Percentiles rank a stretch among this genome's conserved stretches.
These are phyloP conservation scores for Penicillium lividum DNA, from an alignment of 495 filamentous ascomycete species.

Conservation along the genomic window DNA sequence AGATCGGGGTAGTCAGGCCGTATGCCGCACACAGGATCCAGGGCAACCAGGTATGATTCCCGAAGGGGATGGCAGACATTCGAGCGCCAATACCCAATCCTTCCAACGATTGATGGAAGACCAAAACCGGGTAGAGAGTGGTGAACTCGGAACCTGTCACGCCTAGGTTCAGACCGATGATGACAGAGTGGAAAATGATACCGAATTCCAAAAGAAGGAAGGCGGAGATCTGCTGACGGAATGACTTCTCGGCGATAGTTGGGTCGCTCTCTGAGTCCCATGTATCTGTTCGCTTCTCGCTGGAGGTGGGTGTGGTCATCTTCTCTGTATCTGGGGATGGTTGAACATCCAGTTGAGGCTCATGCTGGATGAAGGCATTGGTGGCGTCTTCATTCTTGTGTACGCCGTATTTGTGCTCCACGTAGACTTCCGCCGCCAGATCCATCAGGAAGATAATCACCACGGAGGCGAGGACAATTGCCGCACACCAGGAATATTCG, in stretches of 20 bases:
- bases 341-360: slow-evolving; percentile 10
- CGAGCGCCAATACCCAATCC: slow-evolving; percentile 39
- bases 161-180: slow-evolving; percentile 70
- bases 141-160: slow-evolving; percentile 63
- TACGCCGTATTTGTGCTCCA: slow-evolving; percentile 49
- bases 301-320: background rate
- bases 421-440: slow-evolving; percentile 48
- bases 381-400: slow-evolving; percentile 30
- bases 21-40: slow-evolving; percentile 39
- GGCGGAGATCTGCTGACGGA: slow-evolving; percentile 38
- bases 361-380: slow-evolving; percentile 17
- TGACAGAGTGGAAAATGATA: slow-evolving; percentile 72
- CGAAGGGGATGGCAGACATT: slow-evolving; percentile 53
- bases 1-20: slow-evolving; percentile 40
- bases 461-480: slow-evolving; percentile 33
- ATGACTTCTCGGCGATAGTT: slow-evolving; percentile 21
- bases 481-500: slow-evolving; percentile 41
- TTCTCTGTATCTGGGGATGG: slow-evolving; percentile 4
- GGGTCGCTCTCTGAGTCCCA: background rate
- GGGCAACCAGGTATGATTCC: slow-evolving; percentile 30
- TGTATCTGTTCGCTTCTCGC: background rate
- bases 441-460: slow-evolving; percentile 40
- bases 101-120: slow-evolving; percentile 43
- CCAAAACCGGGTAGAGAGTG: slow-evolving; percentile 66
- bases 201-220: slow-evolving; percentile 64